Conservation (phyloP, 305 asterid species). For the Fraxinus baroniana region DNA sequence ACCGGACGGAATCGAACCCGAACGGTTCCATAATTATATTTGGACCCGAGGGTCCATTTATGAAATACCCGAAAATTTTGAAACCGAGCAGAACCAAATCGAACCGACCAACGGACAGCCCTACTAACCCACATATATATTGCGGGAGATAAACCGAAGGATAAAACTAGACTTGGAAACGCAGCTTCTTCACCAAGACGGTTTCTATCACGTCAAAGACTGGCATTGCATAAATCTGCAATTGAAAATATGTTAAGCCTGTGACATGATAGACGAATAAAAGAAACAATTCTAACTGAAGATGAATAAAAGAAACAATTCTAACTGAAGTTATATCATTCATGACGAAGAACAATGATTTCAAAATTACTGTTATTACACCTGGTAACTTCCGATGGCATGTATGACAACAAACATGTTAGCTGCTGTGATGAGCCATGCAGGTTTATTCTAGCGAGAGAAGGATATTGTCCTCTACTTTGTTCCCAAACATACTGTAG, state of each 20-base stretch:
- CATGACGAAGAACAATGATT: background rate
- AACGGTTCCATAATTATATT: no score
- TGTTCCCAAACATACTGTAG: constrained; percentile 44
- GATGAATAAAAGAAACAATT: background rate
- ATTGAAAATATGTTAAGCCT: background rate
- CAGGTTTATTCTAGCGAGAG: constrained; percentile 44
- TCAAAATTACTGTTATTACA: background rate
- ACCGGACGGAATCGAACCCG: no score
- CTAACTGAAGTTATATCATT: background rate
- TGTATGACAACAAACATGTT: constrained; percentile 43
- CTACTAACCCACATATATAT: background rate
- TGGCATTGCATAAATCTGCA: background rate
- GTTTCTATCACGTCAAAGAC: background rate
- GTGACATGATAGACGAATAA: background rate
- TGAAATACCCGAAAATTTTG: no score
- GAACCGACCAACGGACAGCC: no score
- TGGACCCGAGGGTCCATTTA: no score
- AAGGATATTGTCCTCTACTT: constrained; percentile 31
- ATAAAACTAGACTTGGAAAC: background rate
- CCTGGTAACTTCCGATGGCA: constrained; percentile 62
- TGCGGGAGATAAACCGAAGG: background rate
- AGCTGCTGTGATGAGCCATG: constrained; percentile 61
- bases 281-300: background rate
- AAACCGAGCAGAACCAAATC: no score
- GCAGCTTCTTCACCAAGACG: background rate